A percentile compares a stretch with the other conserved stretches of the same genome.
phyloP scores from a whole-genome alignment of 1,139 yeast species.

The Yamadazyma dushanensis region DNA sequence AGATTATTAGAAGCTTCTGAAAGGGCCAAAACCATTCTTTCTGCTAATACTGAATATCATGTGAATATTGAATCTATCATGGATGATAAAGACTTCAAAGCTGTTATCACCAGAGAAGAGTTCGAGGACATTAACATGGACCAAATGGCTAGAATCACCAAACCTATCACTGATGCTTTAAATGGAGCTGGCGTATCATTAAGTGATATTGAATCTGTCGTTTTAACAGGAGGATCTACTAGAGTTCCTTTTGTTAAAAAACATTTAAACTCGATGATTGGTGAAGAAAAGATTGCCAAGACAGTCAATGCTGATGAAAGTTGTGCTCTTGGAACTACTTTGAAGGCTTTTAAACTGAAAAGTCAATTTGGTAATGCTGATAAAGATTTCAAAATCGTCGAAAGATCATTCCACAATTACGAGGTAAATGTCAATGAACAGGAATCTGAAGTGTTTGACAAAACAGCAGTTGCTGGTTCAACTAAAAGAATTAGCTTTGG shows the following conservation, averaged over 20 bases:
- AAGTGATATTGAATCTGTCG: conserved; percentile 59
- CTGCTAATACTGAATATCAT: conserved; percentile 80
- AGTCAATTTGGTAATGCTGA: conserved; percentile 51
- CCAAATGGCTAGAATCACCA: conserved; percentile 42
- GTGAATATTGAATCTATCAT: conserved; percentile 70
- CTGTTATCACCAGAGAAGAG: conserved; percentile 68
- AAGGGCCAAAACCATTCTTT: conserved; percentile 78
- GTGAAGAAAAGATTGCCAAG: conserved; percentile 68
- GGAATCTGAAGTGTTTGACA: conserved; percentile 39
- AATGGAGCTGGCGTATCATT: conserved; percentile 27
- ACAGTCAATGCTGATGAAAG: conserved; percentile 96
- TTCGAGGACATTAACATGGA: conserved; percentile 62
- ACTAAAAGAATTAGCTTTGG: conserved; percentile 34
- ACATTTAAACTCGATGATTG: conserved; percentile 52
- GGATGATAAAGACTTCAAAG: conserved; percentile 71
- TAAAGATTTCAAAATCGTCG: conserved; percentile 61
- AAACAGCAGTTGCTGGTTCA: conserved; percentile 37
- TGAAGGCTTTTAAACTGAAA: conserved; percentile 65
- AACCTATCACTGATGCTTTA: conserved; percentile 60
- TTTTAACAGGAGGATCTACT: conserved; percentile 88
- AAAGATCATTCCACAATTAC: conserved; percentile 50
- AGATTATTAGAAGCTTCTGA: conserved; percentile 83
- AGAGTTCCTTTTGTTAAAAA: conserved; percentile 87
- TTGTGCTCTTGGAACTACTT: conserved; percentile 84
- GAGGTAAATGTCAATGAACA: conserved; percentile 35